phyloP scores from a whole-genome alignment of 768 basidiomycete genomes.

The Boletus coccyginus region DNA sequence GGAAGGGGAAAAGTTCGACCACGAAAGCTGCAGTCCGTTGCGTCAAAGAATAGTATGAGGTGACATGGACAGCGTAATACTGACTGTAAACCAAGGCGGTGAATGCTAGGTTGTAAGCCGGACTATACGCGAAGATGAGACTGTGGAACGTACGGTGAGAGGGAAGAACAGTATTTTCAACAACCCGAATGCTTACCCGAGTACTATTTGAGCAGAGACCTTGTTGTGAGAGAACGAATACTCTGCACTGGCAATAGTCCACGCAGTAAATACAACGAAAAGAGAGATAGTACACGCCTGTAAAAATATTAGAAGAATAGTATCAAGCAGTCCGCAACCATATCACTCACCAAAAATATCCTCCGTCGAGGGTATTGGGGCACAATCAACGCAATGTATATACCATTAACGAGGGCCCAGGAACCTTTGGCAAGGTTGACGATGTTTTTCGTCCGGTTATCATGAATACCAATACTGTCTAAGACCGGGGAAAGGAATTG shows the following conservation, averaged over 20 bases:
- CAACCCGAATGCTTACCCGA: conserved; percentile 6
- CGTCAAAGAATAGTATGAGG: not conserved
- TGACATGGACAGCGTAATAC: not conserved
- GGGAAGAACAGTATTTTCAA: not conserved
- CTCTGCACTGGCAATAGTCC: conserved; percentile 21
- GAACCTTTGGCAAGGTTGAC: not conserved
- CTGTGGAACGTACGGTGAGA: not conserved
- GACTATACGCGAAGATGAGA: conserved; percentile 14
- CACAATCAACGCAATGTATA: not conserved
- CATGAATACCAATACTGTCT: conserved; percentile 8
- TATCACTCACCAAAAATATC: conserved; percentile 11
- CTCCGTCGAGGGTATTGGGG: conserved; percentile 2
- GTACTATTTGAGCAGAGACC: conserved; percentile 4
- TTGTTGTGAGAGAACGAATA: conserved; percentile 12
- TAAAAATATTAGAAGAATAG: not conserved
- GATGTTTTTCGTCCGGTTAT: conserved; percentile 16
- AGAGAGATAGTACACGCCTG: conserved; percentile 16
- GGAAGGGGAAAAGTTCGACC: conserved; percentile 63
- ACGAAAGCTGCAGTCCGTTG: conserved; percentile 44
- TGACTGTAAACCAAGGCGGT: not conserved
- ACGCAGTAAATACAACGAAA: conserved; percentile 11
- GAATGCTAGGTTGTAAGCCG: conserved; percentile 1
- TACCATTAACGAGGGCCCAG: not conserved
- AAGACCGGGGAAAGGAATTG: conserved; percentile 9
- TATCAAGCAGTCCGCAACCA: not conserved